phyloP scores from a whole-genome alignment of 805 yeast species.

The Kodamaea kakaduensis region DNA sequence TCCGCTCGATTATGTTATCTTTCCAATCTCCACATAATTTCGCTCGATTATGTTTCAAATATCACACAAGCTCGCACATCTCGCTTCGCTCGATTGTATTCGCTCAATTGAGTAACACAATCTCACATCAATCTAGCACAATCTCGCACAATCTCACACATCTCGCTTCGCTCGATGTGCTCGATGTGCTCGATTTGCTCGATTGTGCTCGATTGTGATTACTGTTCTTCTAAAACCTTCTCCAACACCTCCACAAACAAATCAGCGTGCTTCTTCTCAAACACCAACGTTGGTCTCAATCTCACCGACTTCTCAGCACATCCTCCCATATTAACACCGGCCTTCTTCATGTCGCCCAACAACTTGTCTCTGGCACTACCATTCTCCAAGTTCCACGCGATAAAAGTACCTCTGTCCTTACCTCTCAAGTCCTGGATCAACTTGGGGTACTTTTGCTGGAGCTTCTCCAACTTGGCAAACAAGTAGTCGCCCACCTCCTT shows the following conservation, averaged over 20 bases:
- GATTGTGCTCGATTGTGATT: no score
- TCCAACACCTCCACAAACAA: conserved; percentile 47
- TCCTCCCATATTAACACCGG: conserved; percentile 80
- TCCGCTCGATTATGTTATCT: no score
- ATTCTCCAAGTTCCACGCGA: conserved; percentile 71
- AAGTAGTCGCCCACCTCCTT: conserved; percentile 65
- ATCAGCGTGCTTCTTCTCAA: conserved; percentile 78
- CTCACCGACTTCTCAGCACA: conserved; percentile 78
- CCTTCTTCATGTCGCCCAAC: conserved; percentile 52
- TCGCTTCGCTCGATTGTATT: no score
- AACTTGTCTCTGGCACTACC: conserved; percentile 58
- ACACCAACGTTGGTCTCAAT: conserved; percentile 74
- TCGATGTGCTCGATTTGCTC: no score
- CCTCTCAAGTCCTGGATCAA: conserved; percentile 62
- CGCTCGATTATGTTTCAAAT: no score
- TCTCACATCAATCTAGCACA: no score
- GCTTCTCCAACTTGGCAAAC: conserved; percentile 48
- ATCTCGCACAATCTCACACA: no score
- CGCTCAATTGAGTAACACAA: no score
- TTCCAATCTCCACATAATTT: no score
- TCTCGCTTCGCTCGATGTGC: no score
- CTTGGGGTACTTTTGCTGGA: conserved; percentile 54
- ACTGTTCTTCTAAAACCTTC: conserved; percentile 36
- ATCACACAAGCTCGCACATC: no score
- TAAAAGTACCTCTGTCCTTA: conserved; percentile 68